Evolutionary conservation across 2,329 filamentous ascomycete genomes (phyloP), one percentile per base, ranked within the genome.

Genomic region (Monosporascus sp.): DNA sequence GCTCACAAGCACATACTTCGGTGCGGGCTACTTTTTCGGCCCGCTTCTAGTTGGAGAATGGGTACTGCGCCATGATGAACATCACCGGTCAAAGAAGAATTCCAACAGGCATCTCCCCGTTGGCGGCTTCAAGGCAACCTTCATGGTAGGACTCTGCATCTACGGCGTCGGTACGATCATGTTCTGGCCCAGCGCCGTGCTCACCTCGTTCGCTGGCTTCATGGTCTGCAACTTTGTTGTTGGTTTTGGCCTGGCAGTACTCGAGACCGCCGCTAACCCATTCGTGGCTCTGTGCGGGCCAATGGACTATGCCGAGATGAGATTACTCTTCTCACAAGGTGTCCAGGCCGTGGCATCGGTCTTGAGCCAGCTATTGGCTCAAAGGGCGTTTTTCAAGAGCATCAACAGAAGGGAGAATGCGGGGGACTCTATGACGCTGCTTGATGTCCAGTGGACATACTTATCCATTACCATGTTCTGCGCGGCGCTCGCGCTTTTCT

Each of bases 381-480:
- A 88, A 41, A 85, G 84, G 54, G 85, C 88, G 18, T 89, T 93
- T 65, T 93, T 93, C 71, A 78, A 76, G 28, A 73, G 78, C 14
- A 78, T 88, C 8, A 74, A 78, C 37, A 65, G 62, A 17, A 59
- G 58, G 11, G 31, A 5, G 14, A 54, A 56, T 20, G 60, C 49
- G 15, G 63, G 61, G 37, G 67, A 59, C n/a, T 65, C 76, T 2
- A 69, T 76, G 31, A 80, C 80, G 1, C 77, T 94, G 3, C 79
- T 88, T 57, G 84, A 87, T 56, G 87, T 93, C 2, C 90, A 94
- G 69, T 95, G 87, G 87, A 88, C 89, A 0, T 94, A 94, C 61
- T 79, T 94, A n/a, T 87, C 85, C 52, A 87, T 93, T 56, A 89
- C 88, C 0, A 75, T 87, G 24, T 85, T 91, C 52, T 89, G 87